A percentile compares a stretch with the other conserved stretches of the same genome.
These are phyloP conservation scores for Monosporascus ibericus DNA, from an alignment of 2,329 filamentous ascomycete genomes.

Conservation along the genomic window DNA sequence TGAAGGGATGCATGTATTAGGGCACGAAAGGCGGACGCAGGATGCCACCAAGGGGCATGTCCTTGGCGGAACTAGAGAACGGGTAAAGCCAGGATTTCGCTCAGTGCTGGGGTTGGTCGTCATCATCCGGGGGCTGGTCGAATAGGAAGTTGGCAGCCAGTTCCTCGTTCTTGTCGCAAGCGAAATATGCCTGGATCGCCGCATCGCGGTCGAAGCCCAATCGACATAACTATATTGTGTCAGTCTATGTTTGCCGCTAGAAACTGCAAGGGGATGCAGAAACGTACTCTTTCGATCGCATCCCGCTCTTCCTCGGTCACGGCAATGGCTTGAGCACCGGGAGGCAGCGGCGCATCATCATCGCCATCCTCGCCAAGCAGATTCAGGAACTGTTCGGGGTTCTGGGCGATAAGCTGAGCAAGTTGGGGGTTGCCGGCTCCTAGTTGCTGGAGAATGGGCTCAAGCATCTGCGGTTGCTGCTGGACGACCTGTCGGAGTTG, in stretches of 20 bases:
- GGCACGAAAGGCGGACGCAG: constrained; percentile 1
- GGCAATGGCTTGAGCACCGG: constrained; percentile 80
- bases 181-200: constrained; percentile 97
- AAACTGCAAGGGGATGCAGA: constrained; percentile 3
- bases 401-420: constrained; percentile 82
- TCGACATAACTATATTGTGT: constrained; percentile 63
- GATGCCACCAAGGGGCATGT: constrained; percentile 11
- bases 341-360: constrained; percentile 76
- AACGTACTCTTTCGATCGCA: constrained; percentile 84
- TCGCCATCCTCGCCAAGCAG: constrained; percentile 83
- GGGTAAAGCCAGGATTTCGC: constrained; percentile 1
- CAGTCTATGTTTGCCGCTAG: constrained; percentile 3
- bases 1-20: background rate
- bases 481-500: constrained; percentile 95
- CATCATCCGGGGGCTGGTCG: constrained; percentile 81
- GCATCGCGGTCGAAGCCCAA: constrained; percentile 90
- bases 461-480: constrained; percentile 96
- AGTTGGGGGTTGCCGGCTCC: constrained; percentile 92
- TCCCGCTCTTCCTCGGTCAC: constrained; percentile 96
- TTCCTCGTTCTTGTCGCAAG: constrained; percentile 99
- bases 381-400: constrained; percentile 89
- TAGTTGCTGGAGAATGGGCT: constrained; percentile 94
- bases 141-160: constrained; percentile 97
- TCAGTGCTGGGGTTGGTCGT: constrained; percentile 49
- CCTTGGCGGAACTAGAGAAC: constrained; percentile 3